Evolutionary conservation across 176 grass and related monocot genomes (phyloP).

Genomic region (Eragrostis nindensis): DNA sequence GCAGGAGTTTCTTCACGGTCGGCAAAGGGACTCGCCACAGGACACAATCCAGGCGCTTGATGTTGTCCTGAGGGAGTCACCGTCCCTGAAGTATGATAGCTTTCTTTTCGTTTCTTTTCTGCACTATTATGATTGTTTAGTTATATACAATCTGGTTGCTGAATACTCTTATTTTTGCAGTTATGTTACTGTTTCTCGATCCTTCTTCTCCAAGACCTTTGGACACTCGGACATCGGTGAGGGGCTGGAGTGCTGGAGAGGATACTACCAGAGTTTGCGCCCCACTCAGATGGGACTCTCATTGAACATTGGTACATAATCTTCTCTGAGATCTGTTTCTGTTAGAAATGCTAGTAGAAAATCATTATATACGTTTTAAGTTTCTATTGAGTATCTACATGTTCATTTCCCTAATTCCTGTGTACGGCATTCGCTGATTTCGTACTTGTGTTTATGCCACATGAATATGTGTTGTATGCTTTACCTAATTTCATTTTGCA

Average conservation of each 20-base stretch:
- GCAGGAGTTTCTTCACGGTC: conserved; percentile 49
- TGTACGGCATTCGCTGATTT: not conserved
- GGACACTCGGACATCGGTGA: conserved; percentile 46
- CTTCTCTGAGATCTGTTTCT: not conserved
- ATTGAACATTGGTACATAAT: conserved; percentile 69
- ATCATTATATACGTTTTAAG: not conserved
- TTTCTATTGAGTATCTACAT: not conserved
- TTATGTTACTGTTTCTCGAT: conserved; percentile 67
- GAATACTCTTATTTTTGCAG: conserved; percentile 45
- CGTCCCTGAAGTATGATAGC: conserved; percentile 59
- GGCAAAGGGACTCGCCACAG: conserved; percentile 54
- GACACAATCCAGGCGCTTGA: conserved; percentile 82
- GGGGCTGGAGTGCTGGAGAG: conserved; percentile 82
- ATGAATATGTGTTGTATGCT: not conserved
- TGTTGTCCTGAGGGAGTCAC: conserved; percentile 72
- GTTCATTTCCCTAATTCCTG: not conserved
- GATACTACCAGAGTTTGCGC: conserved; percentile 88
- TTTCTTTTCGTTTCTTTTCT: conserved; percentile 9
- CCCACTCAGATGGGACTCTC: conserved; percentile 85
- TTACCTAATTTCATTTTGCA: not conserved
- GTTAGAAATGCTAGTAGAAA: not conserved
- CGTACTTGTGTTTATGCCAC: not conserved
- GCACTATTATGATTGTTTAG: not conserved
- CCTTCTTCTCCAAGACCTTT: conserved; percentile 73
- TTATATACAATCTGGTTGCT: not conserved